Percentiles rank a stretch among this genome's conserved stretches.
These are phyloP conservation scores for Leishmania mexicana DNA, from an alignment of 208 protist genomes.

Conservation along the genomic window DNA sequence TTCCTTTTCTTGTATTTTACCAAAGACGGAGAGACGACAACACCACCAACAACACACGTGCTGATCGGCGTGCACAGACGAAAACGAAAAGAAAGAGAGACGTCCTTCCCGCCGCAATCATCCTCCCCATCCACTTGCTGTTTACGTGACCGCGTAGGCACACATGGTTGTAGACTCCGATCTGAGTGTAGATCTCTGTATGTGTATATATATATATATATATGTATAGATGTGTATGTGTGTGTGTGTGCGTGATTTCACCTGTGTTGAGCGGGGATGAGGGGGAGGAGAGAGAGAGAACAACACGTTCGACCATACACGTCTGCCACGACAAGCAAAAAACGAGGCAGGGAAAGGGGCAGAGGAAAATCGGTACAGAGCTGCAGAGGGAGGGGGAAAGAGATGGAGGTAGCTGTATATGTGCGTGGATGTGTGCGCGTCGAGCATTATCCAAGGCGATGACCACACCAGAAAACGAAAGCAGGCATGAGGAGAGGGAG, in stretches of 20 bases:
- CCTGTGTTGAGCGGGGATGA: background rate
- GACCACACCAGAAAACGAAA: background rate
- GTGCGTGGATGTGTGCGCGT: background rate
- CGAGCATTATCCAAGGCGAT: background rate
- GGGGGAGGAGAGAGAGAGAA: constrained; percentile 4
- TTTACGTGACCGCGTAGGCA: background rate
- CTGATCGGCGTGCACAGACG: background rate
- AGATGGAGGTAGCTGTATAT: background rate
- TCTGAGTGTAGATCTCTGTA: background rate
- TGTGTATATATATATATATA: background rate
- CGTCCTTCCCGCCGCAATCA: background rate
- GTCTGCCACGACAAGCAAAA: background rate
- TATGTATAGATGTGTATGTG: background rate
- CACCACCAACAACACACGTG: background rate
- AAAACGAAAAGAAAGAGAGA: constrained; percentile 11
- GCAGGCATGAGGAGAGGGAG: background rate
- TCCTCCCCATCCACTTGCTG: background rate
- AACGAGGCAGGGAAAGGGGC: background rate
- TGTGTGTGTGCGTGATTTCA: background rate
- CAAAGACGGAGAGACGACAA: background rate
- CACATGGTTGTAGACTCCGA: background rate
- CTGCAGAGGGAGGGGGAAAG: constrained; percentile 3
- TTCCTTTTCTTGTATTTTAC: background rate
- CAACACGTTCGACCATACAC: background rate
- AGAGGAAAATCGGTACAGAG: background rate